Evolutionary conservation across 495 filamentous ascomycete species (phyloP).

Genomic region (Alectoria sarmentosa): DNA sequence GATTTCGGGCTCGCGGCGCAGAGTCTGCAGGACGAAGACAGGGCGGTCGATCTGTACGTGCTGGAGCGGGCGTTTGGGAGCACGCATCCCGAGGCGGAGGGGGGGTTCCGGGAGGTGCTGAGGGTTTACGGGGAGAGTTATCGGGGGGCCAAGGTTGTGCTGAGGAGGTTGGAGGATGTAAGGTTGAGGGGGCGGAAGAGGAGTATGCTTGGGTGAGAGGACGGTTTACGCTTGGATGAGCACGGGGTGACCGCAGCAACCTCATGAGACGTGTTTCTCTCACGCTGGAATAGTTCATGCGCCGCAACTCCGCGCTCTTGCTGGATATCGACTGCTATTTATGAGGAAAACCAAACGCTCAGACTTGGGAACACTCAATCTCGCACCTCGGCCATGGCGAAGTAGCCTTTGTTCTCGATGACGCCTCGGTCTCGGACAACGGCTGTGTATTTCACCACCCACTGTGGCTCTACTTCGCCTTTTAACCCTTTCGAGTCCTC

Average conservation of each 20-base stretch:
- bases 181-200: conserved; percentile 94
- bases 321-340: conserved; percentile 4
- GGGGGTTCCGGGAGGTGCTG: conserved; percentile 60
- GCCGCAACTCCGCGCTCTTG: not conserved
- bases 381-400: conserved; percentile 69
- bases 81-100: conserved; percentile 84
- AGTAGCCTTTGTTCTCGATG: conserved; percentile 97
- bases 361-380: not conserved
- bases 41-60: conserved; percentile 95
- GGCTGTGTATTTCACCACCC: conserved; percentile 97
- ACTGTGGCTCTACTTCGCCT: conserved; percentile 76
- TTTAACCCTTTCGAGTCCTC: conserved; percentile 47
- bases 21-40: conserved; percentile 80
- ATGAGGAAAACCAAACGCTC: not conserved
- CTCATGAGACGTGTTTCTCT: too few species aligned
- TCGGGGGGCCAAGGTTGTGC: conserved; percentile 50
- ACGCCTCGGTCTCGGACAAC: conserved; percentile 95
- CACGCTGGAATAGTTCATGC: too few species aligned
- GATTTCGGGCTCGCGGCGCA: conserved; percentile 91
- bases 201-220: conserved; percentile 79
- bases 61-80: conserved; percentile 93
- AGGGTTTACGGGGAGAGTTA: conserved; percentile 53
- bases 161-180: conserved; percentile 85
- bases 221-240: too few species aligned
- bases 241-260: too few species aligned